Evolutionary conservation across 371 early-diverging fungal genomes (phyloP), one percentile per base, ranked within the genome.

Genomic region (Syncephalastrum contaminatum): DNA sequence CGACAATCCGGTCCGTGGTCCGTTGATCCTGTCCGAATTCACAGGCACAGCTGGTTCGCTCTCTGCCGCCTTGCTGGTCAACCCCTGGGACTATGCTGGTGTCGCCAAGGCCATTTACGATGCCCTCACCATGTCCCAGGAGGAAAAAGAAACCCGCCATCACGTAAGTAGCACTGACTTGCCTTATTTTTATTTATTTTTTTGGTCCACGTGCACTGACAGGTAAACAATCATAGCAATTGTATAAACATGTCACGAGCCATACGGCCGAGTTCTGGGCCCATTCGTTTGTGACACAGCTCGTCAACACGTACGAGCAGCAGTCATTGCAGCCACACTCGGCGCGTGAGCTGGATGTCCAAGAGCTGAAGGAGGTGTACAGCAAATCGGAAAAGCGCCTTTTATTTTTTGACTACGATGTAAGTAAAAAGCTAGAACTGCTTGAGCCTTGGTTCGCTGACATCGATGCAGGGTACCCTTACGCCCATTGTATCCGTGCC

Each of bases 11-110:
- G 36, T 30, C 10, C 80, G 86, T 48, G 94, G 94, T 0, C 91
- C 95, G n/a, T 79, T 99, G 41, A 93, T 99, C 16, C 75, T 99
- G 46, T 93, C 93, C 56, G 98, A 99, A 72, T 97, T 98, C 77
- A 94, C 98, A 16, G 99, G 98, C 14, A 95, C 98, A 2, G 94
- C 97, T 2, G 95, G 96, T 12, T 88, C 93, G 3, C 74, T 99
- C 15, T 82, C 91, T 53, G 90, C 91, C 4, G 93, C 97, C 8
- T 74, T 98, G 43, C 77, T 93, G 51, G 93, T 98, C 44, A 99
- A 99, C 65, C 97, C 99, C 12, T 99, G 95, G 94, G 95, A 97
- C 67, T 93, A 87, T 59, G 75, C 71, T 19, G 97, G 93, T 14
- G 96, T 99, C 12, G 93, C 99, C 13, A 75, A 85, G 45, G 89